phyloP scores from a whole-genome alignment of 768 basidiomycete genomes.

The Pulveroboletus sp. region DNA sequence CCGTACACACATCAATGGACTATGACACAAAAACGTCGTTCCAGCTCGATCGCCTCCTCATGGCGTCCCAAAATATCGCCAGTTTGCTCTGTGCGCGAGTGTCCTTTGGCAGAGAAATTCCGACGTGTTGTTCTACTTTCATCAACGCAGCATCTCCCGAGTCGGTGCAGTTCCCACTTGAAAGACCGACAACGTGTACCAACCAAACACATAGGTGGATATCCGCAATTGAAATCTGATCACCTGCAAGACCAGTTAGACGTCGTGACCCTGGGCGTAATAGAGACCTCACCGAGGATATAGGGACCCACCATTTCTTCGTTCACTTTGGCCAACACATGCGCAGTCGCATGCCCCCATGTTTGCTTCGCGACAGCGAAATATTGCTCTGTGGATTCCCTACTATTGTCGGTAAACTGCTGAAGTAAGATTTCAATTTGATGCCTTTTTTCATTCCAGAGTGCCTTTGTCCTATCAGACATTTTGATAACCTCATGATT shows the following conservation, averaged over 20 bases:
- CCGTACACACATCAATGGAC: no score
- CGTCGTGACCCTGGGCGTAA: neutral
- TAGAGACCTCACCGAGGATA: conserved; percentile 52
- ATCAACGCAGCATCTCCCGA: conserved; percentile 49
- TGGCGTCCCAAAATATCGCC: conserved; percentile 69
- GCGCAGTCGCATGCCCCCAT: conserved; percentile 52
- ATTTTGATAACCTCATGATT: conserved; percentile 46
- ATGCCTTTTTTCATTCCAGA: conserved; percentile 59
- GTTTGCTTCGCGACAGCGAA: conserved; percentile 46
- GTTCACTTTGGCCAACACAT: conserved; percentile 46
- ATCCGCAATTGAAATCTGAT: conserved; percentile 80
- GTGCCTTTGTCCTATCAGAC: conserved; percentile 57
- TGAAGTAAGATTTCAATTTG: conserved; percentile 42
- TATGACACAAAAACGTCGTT: conserved; percentile 50
- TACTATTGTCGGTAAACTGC: conserved; percentile 47
- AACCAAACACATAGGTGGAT: conserved; percentile 81
- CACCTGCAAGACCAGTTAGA: conserved; percentile 47
- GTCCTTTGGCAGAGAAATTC: conserved; percentile 44
- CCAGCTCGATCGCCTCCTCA: conserved; percentile 69
- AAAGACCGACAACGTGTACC: conserved; percentile 52
- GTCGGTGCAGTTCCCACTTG: conserved; percentile 50
- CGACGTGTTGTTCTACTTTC: conserved; percentile 50
- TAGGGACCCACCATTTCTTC: conserved; percentile 64
- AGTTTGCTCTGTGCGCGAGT: conserved; percentile 49
- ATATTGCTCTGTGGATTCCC: conserved; percentile 45